Conservation (phyloP, 1,284 basidiomycete species). For the Fomitiporia mediterranea region DNA sequence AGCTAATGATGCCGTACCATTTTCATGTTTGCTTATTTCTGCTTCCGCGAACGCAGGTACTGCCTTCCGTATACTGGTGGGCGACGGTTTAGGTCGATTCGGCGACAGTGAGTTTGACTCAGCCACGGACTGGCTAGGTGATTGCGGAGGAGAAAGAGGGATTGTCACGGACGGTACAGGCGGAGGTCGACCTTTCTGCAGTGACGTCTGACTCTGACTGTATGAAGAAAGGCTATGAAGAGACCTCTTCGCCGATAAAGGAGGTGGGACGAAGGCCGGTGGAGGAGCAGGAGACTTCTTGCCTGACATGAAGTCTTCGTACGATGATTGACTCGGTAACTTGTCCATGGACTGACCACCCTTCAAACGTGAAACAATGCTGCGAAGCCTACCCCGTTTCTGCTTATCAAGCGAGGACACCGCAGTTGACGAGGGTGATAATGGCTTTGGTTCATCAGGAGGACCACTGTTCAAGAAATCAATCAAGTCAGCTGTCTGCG, state of each 20-base stretch:
- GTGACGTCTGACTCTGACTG: constrained; percentile 6
- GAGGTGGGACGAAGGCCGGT: constrained; percentile 13
- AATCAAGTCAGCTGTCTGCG: constrained; percentile 47
- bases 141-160: constrained; percentile 14
- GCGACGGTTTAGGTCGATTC: constrained; percentile 13
- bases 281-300: constrained; percentile 12
- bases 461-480: constrained; percentile 62
- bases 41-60: constrained; percentile 18
- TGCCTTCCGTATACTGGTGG: constrained; percentile 19
- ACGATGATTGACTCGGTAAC: constrained; percentile 30
- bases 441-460: constrained; percentile 34
- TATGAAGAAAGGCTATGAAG: constrained; percentile 18
- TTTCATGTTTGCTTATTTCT: constrained; percentile 1
- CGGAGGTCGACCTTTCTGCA: constrained; percentile 10
- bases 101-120: constrained; percentile 11
- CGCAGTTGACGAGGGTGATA: constrained; percentile 20
- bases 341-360: constrained; percentile 48
- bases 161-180: constrained; percentile 14
- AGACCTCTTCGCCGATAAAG: constrained; percentile 20
- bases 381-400: constrained; percentile 55
- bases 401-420: constrained; percentile 43
- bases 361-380: constrained; percentile 73
- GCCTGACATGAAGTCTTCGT: constrained; percentile 22
- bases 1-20: not conserved
- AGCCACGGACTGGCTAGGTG: constrained; percentile 6